These are phyloP conservation scores for Takakia lepidozioides DNA, from an alignment of 225 moss, liverwort and hornwort genomes.

Conservation along the genomic window DNA sequence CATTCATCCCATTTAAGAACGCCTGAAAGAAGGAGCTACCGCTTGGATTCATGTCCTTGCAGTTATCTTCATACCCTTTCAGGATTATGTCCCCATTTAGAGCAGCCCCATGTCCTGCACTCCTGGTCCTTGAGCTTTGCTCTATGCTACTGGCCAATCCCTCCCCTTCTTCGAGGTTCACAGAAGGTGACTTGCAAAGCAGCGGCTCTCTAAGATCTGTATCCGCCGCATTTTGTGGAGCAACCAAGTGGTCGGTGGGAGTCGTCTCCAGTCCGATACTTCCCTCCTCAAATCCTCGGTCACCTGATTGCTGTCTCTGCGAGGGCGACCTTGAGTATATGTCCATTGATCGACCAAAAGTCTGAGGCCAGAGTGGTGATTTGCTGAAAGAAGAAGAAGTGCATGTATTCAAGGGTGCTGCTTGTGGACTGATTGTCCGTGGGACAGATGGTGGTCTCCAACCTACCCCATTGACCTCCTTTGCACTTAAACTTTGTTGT, in stretches of 20 bases:
- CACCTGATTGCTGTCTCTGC: slow-evolving; percentile 9
- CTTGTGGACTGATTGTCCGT: neutral
- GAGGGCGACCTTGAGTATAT: slow-evolving; percentile 39
- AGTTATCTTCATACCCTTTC: neutral
- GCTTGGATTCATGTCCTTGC: slow-evolving; percentile 7
- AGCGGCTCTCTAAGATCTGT: slow-evolving; percentile 40
- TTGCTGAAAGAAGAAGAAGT: slow-evolving; percentile 26
- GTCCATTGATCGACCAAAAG: slow-evolving; percentile 60
- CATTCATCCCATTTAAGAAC: slow-evolving; percentile 77
- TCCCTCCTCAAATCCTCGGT: slow-evolving; percentile 5
- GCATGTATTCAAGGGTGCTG: slow-evolving; percentile 1
- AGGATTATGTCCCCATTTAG: neutral
- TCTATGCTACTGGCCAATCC: neutral
- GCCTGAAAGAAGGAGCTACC: slow-evolving; percentile 90
- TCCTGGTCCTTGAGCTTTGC: neutral
- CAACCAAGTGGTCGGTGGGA: slow-evolving; percentile 10
- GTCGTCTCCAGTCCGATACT: slow-evolving; percentile 5
- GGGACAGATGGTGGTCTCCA: neutral
- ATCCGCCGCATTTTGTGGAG: slow-evolving; percentile 9
- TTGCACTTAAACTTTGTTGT: too few relatives aligned
- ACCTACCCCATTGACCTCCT: too few relatives aligned
- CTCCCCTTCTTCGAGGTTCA: slow-evolving; percentile 7
- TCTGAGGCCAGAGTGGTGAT: slow-evolving; percentile 59
- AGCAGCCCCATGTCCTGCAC: neutral
- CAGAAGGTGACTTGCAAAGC: slow-evolving; percentile 7